Conservation (phyloP, 768 basidiomycete genomes). For the Leccinellum luteum region DNA sequence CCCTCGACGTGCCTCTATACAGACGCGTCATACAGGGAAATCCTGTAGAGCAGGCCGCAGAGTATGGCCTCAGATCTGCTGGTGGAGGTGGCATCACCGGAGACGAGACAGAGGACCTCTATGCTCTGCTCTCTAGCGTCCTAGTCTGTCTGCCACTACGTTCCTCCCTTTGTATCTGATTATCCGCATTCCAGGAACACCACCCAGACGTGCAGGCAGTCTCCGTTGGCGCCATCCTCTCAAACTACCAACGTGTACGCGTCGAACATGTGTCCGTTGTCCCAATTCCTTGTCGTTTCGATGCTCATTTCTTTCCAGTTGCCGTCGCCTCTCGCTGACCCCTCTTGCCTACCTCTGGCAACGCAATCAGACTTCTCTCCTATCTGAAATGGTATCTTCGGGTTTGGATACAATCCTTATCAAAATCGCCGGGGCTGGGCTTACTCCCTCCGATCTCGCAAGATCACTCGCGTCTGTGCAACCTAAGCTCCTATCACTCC, state of each 20-base stretch:
- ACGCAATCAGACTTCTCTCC: constrained; percentile 78
- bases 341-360: constrained; percentile 94
- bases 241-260: constrained; percentile 94
- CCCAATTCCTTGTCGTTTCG: background rate
- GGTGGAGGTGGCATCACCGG: constrained; percentile 55
- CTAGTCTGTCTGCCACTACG: constrained; percentile 53
- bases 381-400: constrained; percentile 80
- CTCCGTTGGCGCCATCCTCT: constrained; percentile 94
- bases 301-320: constrained; percentile 44
- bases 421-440: constrained; percentile 94
- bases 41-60: constrained; percentile 75
- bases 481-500: constrained; percentile 67
- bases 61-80: constrained; percentile 76
- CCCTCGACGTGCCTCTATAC: constrained; percentile 85
- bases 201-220: constrained; percentile 86
- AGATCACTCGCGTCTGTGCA: constrained; percentile 73
- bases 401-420: constrained; percentile 84
- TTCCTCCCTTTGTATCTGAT: constrained; percentile 1
- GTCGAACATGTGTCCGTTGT: constrained; percentile 91
- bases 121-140: constrained; percentile 65
- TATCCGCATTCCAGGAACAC: constrained; percentile 44
- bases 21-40: constrained; percentile 76
- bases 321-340: constrained; percentile 74
- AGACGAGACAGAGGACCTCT: constrained; percentile 97
- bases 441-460: constrained; percentile 75